Conservation (phyloP, 2,329 filamentous ascomycete species). For the Fusarium bulbicola region DNA sequence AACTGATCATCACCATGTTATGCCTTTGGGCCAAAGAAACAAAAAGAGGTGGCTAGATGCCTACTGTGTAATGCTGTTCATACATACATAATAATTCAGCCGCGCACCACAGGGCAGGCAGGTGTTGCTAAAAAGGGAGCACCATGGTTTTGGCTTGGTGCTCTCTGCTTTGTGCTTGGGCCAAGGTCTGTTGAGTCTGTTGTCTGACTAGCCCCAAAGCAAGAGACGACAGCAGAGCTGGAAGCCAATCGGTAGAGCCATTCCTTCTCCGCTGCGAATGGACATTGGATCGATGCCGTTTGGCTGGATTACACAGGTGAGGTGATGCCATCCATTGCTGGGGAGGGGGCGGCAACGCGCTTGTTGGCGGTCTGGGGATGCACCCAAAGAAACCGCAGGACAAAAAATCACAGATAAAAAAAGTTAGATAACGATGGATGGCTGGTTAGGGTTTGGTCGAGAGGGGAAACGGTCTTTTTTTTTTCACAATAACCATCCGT, state of each 20-base stretch:
- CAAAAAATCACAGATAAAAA: background rate
- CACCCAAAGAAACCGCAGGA: slow-evolving; percentile 7
- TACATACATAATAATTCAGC: slow-evolving; percentile 20
- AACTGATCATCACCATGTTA: slow-evolving; percentile 13
- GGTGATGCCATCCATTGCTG: slow-evolving; percentile 32
- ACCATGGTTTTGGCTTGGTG: slow-evolving; percentile 13
- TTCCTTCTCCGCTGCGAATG: slow-evolving; percentile 6
- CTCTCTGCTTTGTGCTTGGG: slow-evolving; percentile 6
- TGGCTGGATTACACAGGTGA: slow-evolving; percentile 20
- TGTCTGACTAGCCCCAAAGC: slow-evolving; percentile 26
- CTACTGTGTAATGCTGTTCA: background rate
- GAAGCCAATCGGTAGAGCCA: slow-evolving; percentile 20
- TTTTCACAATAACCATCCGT: background rate
- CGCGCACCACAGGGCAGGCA: slow-evolving; percentile 25
- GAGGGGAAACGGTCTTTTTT: background rate
- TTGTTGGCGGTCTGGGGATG: slow-evolving; percentile 29
- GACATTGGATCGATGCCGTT: slow-evolving; percentile 1
- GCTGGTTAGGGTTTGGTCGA: background rate
- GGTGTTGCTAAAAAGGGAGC: slow-evolving; percentile 28
- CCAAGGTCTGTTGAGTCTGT: slow-evolving; percentile 20
- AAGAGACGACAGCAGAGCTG: slow-evolving; percentile 14
- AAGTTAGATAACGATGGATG: background rate
- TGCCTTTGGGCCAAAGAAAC: slow-evolving; percentile 1
- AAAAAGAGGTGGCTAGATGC: slow-evolving; percentile 20
- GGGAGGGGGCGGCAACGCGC: slow-evolving; percentile 28